These are phyloP conservation scores for Capsella rubella DNA, from an alignment of 441 rosid genomes.

Conservation along the genomic window DNA sequence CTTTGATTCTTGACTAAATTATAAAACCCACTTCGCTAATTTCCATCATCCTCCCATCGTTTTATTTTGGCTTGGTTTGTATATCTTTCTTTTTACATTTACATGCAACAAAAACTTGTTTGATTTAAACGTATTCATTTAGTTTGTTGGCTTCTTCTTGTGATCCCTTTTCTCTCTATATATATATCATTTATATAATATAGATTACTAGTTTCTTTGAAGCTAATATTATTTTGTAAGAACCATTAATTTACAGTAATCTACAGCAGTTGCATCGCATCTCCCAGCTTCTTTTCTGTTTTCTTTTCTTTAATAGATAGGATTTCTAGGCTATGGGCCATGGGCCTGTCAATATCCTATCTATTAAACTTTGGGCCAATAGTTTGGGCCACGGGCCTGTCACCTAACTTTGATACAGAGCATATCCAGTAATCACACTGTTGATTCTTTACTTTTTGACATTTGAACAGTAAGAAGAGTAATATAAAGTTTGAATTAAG, in stretches of 20 bases:
- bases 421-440: constrained; percentile 6
- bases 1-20: constrained; percentile 22
- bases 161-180: constrained; percentile 7
- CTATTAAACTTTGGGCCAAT: neutral
- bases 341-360: neutral
- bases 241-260: neutral
- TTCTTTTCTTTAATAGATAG: neutral
- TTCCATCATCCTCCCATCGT: neutral
- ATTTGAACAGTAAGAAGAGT: constrained; percentile 27
- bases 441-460: constrained; percentile 22
- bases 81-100: constrained; percentile 1
- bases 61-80: constrained; percentile 38
- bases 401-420: constrained; percentile 33
- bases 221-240: constrained; percentile 28
- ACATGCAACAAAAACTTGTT: constrained; percentile 27
- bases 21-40: constrained; percentile 17
- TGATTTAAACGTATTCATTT: constrained; percentile 11
- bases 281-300: neutral
- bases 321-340: constrained; percentile 25
- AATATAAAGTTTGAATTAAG: constrained; percentile 12
- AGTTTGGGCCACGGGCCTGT: constrained; percentile 32
- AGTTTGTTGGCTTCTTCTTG: constrained; percentile 26
- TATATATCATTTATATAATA: neutral
- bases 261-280: constrained; percentile 17
- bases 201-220: constrained; percentile 4